Evolutionary conservation across 352 stramenopile genomes (phyloP).

Genomic region (Phytophthora rubi): DNA sequence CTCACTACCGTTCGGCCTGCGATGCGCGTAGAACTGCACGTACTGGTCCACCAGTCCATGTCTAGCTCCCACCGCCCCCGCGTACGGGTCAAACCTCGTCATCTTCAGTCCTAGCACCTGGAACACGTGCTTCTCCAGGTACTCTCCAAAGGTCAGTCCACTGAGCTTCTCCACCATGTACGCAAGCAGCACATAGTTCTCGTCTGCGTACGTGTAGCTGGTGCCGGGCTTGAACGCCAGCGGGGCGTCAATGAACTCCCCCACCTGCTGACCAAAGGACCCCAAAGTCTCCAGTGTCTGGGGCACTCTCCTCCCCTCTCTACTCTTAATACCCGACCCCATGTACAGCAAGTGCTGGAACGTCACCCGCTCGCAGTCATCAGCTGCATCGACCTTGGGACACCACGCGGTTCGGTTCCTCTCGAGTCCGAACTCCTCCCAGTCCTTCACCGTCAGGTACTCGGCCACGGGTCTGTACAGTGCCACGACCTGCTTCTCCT

Average conservation of each 20-base stretch:
- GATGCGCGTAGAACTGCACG: constrained; percentile 52
- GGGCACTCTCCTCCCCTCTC: background rate
- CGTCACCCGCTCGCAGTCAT: constrained; percentile 55
- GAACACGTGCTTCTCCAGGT: constrained; percentile 53
- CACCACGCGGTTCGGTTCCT: constrained; percentile 62
- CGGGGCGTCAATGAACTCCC: constrained; percentile 55
- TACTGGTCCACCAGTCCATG: constrained; percentile 58
- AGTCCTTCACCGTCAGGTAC: constrained; percentile 50
- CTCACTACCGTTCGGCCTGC: constrained; percentile 10
- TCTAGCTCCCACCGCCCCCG: constrained; percentile 33
- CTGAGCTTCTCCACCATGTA: constrained; percentile 77
- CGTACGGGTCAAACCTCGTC: constrained; percentile 63
- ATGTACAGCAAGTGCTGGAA: constrained; percentile 74
- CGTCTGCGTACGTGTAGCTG: constrained; percentile 56
- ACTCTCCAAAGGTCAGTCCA: constrained; percentile 39
- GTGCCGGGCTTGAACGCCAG: constrained; percentile 59
- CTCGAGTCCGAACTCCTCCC: constrained; percentile 49
- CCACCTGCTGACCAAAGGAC: constrained; percentile 45
- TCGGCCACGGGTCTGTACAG: constrained; percentile 41
- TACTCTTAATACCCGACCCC: constrained; percentile 53
- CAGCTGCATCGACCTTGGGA: constrained; percentile 28
- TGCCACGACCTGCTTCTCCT: constrained; percentile 52
- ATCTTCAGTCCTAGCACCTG: constrained; percentile 39
- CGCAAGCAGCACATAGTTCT: constrained; percentile 63
- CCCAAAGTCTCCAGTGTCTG: constrained; percentile 28